Evolutionary conservation across 148 eudicot genomes (phyloP).

Genomic region (Hydrangea macrophylla): DNA sequence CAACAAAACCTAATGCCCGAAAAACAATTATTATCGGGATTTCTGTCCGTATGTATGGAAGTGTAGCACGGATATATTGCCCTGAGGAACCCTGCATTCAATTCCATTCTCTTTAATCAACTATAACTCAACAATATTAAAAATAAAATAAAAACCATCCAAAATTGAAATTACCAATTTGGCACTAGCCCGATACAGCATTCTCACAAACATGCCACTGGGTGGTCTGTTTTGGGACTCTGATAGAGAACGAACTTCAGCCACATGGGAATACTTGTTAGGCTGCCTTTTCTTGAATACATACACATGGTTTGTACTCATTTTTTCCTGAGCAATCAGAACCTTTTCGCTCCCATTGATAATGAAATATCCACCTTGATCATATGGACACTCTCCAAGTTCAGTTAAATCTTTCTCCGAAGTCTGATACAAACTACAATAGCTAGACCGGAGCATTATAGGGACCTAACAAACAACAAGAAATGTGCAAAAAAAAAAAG

Average conservation of each 20-base stretch:
- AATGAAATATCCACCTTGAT: constrained; percentile 99
- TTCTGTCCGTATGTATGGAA: constrained; percentile 88
- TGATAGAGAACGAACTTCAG: constrained; percentile 97
- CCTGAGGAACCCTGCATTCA: constrained; percentile 88
- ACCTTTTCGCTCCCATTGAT: constrained; percentile 99
- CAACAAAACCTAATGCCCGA: constrained; percentile 95
- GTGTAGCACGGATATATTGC: constrained; percentile 92
- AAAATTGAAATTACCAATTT: constrained; percentile 69
- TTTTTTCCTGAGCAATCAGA: constrained; percentile 97
- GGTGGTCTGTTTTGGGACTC: constrained; percentile 96
- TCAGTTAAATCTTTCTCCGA: constrained; percentile 98
- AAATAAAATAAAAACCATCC: no score
- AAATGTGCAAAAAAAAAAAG: no score
- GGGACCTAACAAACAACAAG: constrained; percentile 61
- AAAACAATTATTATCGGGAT: constrained; percentile 93
- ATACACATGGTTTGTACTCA: constrained; percentile 99
- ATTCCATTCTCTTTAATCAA: no score
- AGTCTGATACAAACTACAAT: constrained; percentile 86
- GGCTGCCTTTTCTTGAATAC: constrained; percentile 99
- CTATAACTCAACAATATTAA: no score
- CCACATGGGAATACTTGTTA: constrained; percentile 91
- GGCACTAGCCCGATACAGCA: constrained; percentile 93
- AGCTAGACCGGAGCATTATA: constrained; percentile 97
- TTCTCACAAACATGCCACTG: constrained; percentile 94
- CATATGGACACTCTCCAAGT: constrained; percentile 98